A percentile compares a stretch with the other conserved stretches of the same genome.
Evolutionary conservation across 2,329 filamentous ascomycete genomes (phyloP).

Genomic region (Helicocarpus griseus): DNA sequence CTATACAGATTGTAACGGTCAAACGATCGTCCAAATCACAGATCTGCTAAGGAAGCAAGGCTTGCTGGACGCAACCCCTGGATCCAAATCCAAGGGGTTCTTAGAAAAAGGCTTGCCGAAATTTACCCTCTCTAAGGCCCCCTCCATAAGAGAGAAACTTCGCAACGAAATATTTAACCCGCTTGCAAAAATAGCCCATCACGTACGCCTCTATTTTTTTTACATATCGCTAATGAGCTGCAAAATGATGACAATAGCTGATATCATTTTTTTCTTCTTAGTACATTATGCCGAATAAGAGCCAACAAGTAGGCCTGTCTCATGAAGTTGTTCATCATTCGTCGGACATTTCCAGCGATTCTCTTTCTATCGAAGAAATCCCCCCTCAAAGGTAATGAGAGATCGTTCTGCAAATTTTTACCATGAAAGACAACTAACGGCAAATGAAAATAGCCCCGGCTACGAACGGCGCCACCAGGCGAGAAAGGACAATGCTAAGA

Average conservation of each 20-base stretch:
- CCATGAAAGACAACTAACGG: neutral
- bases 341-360: neutral
- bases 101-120: slow-evolving; percentile 20
- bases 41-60: slow-evolving; percentile 20
- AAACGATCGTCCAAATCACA: slow-evolving; percentile 21
- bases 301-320: no score
- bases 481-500: neutral
- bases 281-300: slow-evolving; percentile 3
- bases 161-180: slow-evolving; percentile 23
- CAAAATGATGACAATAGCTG: neutral
- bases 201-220: slow-evolving; percentile 15
- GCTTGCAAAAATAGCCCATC: slow-evolving; percentile 23
- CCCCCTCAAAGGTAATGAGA: neutral
- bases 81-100: slow-evolving; percentile 24
- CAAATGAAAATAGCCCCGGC: neutral
- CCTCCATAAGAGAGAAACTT: slow-evolving; percentile 15
- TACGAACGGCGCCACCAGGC: neutral
- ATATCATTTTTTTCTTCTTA: slow-evolving; percentile 5
- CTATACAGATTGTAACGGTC: slow-evolving; percentile 21
- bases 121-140: slow-evolving; percentile 16
- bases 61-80: slow-evolving; percentile 20
- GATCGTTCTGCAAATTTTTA: no score
- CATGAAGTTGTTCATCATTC: neutral
- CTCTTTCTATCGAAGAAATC: neutral
- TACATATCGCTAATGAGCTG: neutral